Percentiles rank a stretch among this genome's conserved stretches.
phyloP scores from a whole-genome alignment of 2,329 filamentous ascomycete genomes.

The Calonectria honghensis region DNA sequence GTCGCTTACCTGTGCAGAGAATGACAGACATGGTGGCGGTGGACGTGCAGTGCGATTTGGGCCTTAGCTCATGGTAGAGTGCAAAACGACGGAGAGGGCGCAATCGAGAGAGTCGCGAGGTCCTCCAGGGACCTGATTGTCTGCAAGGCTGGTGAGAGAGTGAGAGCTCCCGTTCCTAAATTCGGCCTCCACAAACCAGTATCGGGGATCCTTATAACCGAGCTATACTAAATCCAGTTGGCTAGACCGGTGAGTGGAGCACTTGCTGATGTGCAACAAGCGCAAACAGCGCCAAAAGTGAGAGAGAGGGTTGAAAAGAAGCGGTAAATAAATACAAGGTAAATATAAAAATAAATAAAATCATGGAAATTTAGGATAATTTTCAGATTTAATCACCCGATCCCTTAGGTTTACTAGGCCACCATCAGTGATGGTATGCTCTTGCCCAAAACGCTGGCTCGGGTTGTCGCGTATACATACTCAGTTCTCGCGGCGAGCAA shows the following conservation, averaged over 20 bases:
- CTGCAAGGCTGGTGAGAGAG: slow-evolving; percentile 37
- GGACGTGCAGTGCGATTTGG: slow-evolving; percentile 40
- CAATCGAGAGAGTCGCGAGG: slow-evolving; percentile 33
- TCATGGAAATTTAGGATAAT: background rate
- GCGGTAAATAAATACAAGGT: background rate
- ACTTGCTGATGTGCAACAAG: background rate
- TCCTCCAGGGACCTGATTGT: slow-evolving; percentile 45
- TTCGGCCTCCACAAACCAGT: slow-evolving; percentile 34
- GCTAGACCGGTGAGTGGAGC: background rate
- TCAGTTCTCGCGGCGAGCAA: background rate
- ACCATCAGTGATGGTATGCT: background rate
- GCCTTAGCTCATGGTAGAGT: slow-evolving; percentile 52
- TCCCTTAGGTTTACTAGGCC: background rate
- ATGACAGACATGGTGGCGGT: slow-evolving; percentile 74
- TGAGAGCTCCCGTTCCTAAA: slow-evolving; percentile 48
- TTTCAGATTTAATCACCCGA: background rate
- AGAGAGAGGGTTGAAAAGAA: background rate
- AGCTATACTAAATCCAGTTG: slow-evolving; percentile 14
- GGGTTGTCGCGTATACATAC: background rate
- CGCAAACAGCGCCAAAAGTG: background rate
- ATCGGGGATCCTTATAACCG: slow-evolving; percentile 39
- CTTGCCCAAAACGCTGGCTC: background rate
- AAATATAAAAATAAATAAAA: background rate
- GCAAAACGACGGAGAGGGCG: slow-evolving; percentile 16
- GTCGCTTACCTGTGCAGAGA: slow-evolving; percentile 74